Conservation (phyloP, 2,329 filamentous ascomycete genomes). For the Grosmannia penicillata region DNA sequence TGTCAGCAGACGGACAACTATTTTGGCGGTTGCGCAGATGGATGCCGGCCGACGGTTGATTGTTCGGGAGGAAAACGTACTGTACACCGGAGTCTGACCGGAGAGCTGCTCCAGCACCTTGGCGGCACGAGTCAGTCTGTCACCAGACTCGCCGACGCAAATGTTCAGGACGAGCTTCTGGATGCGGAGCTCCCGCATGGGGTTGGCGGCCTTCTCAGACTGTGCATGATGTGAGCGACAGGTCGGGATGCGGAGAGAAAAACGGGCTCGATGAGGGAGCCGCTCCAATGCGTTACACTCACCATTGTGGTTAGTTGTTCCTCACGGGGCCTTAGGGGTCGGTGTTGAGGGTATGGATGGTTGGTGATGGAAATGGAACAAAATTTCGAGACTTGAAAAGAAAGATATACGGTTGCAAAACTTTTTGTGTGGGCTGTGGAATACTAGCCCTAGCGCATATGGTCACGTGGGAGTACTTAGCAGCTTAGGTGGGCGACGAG, state of each 20-base stretch:
- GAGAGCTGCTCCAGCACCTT: constrained; percentile 99
- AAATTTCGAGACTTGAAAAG: constrained; percentile 7
- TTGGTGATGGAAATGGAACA: constrained; percentile 2
- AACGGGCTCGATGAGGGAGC: no score
- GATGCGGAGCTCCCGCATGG: constrained; percentile 99
- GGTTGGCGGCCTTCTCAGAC: constrained; percentile 85
- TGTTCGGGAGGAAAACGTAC: constrained; percentile 24
- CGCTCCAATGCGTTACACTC: no score
- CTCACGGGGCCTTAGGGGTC: background rate
- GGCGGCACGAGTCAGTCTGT: constrained; percentile 98
- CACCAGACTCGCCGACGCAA: constrained; percentile 99
- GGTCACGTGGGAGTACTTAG: constrained; percentile 4
- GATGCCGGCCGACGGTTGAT: background rate
- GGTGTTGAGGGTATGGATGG: constrained; percentile 6
- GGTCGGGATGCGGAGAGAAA: no score
- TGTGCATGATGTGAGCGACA: constrained; percentile 20
- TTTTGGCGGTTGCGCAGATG: no score
- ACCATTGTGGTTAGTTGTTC: constrained; percentile 22
- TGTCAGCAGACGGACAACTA: no score
- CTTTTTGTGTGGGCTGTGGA: constrained; percentile 7
- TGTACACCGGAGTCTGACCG: constrained; percentile 99
- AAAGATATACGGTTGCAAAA: constrained; percentile 2
- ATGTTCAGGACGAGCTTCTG: constrained; percentile 99
- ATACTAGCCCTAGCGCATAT: constrained; percentile 3
- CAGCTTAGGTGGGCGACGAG: constrained; percentile 7